Conservation (phyloP, 208 protist species). For the Acanthamoeba culbertsoni region DNA sequence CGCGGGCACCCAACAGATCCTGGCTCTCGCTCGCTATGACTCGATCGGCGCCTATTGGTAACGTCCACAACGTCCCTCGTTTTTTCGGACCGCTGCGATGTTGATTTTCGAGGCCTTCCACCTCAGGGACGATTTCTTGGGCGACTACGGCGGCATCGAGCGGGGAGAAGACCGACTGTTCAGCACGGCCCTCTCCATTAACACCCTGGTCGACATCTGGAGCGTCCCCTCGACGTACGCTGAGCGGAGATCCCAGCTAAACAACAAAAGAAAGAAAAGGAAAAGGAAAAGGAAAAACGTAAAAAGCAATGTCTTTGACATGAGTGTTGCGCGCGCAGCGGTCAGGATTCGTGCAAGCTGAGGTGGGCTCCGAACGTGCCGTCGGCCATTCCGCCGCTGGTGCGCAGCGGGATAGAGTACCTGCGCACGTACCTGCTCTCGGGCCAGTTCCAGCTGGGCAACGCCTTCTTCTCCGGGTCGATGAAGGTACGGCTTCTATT, state of each 20-base stretch:
- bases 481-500: not conserved
- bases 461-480: constrained; percentile 33
- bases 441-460: not conserved
- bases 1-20: not conserved
- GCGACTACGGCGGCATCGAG: not conserved
- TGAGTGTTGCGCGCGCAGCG: too few relatives aligned
- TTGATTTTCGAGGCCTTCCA: not conserved
- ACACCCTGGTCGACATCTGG: not conserved
- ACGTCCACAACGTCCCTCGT: not conserved
- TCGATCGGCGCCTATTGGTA: not conserved
- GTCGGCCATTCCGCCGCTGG: not conserved
- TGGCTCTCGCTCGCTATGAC: not conserved
- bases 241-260: too few relatives aligned
- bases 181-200: not conserved
- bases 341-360: too few relatives aligned
- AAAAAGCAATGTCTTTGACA: too few relatives aligned
- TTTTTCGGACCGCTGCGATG: too few relatives aligned
- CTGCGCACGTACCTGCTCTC: not conserved
- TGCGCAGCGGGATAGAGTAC: not conserved
- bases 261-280: too few relatives aligned
- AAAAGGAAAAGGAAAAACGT: too few relatives aligned
- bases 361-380: not conserved
- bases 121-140: constrained; percentile 14
- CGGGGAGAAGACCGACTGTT: not conserved
- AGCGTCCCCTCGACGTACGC: too few relatives aligned